These are phyloP conservation scores for Fusarium virguliforme DNA, from an alignment of 2,329 filamentous ascomycete genomes.

Conservation along the genomic window DNA sequence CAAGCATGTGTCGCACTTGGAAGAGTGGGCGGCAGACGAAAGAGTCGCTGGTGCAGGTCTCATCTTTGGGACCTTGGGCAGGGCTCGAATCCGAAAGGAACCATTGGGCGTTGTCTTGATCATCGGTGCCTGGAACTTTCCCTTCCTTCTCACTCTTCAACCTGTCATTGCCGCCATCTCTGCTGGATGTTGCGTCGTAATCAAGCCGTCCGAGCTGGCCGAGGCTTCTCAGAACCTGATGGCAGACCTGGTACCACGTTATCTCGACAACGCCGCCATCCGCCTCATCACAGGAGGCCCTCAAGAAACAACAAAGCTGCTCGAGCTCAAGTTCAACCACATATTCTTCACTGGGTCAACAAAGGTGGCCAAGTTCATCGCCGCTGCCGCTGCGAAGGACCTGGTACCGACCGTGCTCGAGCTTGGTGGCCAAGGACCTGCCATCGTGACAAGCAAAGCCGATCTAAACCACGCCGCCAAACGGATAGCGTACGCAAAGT, in stretches of 20 bases:
- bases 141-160: slow-evolving; percentile 57
- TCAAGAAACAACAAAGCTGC: slow-evolving; percentile 56
- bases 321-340: slow-evolving; percentile 60
- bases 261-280: slow-evolving; percentile 60
- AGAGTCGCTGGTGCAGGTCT: slow-evolving; percentile 49
- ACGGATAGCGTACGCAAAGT: slow-evolving; percentile 61
- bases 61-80: slow-evolving; percentile 51
- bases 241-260: slow-evolving; percentile 58
- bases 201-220: slow-evolving; percentile 64
- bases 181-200: slow-evolving; percentile 59
- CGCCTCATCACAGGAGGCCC: slow-evolving; percentile 57
- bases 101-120: slow-evolving; percentile 63
- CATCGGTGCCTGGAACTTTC: slow-evolving; percentile 65
- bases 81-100: slow-evolving; percentile 59
- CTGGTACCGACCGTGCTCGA: slow-evolving; percentile 64
- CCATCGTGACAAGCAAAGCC: slow-evolving; percentile 60
- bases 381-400: slow-evolving; percentile 60
- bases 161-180: slow-evolving; percentile 62
- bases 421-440: slow-evolving; percentile 63
- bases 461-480: slow-evolving; percentile 62
- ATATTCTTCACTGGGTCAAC: slow-evolving; percentile 65
- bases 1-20: slow-evolving; percentile 57
- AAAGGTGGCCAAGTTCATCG: slow-evolving; percentile 57
- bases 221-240: slow-evolving; percentile 56
- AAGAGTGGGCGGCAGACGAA: slow-evolving; percentile 59